Base-by-base conservation (phyloP, 2,329 filamentous ascomycete genomes). In the Pestalotiopsis sp. region DNA sequence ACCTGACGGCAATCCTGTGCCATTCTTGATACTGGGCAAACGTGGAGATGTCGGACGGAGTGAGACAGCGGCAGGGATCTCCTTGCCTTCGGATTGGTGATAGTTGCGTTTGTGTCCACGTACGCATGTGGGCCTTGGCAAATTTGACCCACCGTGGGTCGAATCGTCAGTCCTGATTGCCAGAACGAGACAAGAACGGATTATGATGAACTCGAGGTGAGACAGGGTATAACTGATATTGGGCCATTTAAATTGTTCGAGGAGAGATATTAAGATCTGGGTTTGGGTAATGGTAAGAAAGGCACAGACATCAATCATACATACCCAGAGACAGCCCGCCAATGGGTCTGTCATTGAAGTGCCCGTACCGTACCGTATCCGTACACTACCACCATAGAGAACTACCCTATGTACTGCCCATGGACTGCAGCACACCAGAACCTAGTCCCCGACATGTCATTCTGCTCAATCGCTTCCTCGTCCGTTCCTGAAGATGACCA, bases 81-180 rank as follows among this genome's bases (percentile, higher is more conserved):
- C 63, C 63, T 57, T 36, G 63, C 49, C 38, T 12, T 65, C 63
- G 52, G 49, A 45, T 57, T 45, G 27, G 38, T 65, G 49, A 56
- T 65, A 57, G 49, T 49, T 49, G 63, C 63, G 63, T 65, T 36
- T 36, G 41, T 57, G 63, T 65, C 63, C 63, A 57, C 63, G 63
- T 57, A 65, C 27, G 63, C 63, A 45, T 65, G 63, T 65, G 63
- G 63, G 36, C 20, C 63, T 65, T 57, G 63, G 45, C 63, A 65
- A 49, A 65, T 56, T 65, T 57, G 45, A 23, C 31, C 45, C 63
- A 49, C 61, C 39, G n/a, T 61, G 31, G 31, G 9, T 36, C 36
- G 27, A 20, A 36, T 61, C 36, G 45, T 52, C 45, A 52, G 45
- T 52, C 45, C 45, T 52, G 45, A 52, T n/a, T 52, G 45, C 45